These are phyloP conservation scores for Capsicum baccatum DNA, from an alignment of 257 asterid genomes.

Conservation along the genomic window DNA sequence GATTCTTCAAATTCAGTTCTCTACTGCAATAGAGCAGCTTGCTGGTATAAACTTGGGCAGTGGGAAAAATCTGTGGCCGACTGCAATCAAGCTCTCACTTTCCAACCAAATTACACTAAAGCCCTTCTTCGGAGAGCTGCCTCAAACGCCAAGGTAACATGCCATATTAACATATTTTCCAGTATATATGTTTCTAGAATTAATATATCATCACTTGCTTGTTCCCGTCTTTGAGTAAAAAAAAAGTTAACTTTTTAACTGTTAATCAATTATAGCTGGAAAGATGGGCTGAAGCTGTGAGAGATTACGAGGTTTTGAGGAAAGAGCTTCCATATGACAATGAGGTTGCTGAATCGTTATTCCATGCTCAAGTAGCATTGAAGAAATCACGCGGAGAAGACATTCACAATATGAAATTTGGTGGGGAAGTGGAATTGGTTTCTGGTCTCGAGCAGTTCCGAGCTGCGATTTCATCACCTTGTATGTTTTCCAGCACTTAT, in stretches of 20 bases:
- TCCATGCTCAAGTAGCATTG: slow-evolving; percentile 64
- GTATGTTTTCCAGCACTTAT: slow-evolving; percentile 38
- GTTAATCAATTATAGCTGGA: slow-evolving; percentile 58
- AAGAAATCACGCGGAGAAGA: slow-evolving; percentile 72
- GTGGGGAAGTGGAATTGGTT: slow-evolving; percentile 68
- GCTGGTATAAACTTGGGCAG: slow-evolving; percentile 83
- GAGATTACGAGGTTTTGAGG: slow-evolving; percentile 68
- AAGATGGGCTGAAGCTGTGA: slow-evolving; percentile 70
- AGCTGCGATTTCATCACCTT: slow-evolving; percentile 66
- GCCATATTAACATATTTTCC: not conserved
- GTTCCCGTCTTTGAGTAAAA: not conserved
- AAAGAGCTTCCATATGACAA: slow-evolving; percentile 65
- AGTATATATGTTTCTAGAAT: not conserved
- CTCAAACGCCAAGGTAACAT: slow-evolving; percentile 71
- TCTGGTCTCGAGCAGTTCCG: slow-evolving; percentile 69
- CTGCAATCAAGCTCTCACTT: slow-evolving; percentile 79
- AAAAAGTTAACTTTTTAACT: not conserved
- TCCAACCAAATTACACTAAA: slow-evolving; percentile 77
- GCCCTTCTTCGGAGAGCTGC: slow-evolving; percentile 94
- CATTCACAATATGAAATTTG: slow-evolving; percentile 65
- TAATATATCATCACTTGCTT: not conserved
- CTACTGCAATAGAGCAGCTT: slow-evolving; percentile 96
- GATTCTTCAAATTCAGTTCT: slow-evolving; percentile 89
- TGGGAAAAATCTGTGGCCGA: slow-evolving; percentile 85
- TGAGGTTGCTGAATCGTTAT: slow-evolving; percentile 71